Evolutionary conservation across 257 asterid species (phyloP), one percentile per base, ranked within the genome.

Genomic region (Solanum dulcamara): DNA sequence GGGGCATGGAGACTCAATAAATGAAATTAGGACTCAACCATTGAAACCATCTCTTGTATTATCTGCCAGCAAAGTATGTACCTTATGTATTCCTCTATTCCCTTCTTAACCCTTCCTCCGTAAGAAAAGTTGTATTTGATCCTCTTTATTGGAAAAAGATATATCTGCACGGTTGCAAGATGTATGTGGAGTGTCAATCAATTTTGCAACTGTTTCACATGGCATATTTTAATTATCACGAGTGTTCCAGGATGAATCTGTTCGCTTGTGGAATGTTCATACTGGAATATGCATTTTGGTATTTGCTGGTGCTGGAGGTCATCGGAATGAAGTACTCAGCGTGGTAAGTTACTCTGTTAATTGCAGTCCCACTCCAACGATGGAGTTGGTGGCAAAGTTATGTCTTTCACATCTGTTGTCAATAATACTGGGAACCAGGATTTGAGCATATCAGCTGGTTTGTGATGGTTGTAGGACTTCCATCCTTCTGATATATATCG

Each of bases 271-370:
- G 99, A 96, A 96, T 89, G 93, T 97, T 81, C 97, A 96, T 82
- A 96, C 99, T 6, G 99, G 99, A 85, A 92, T 96, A 89, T 96
- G 99, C 93, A 96, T 96, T 88, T 92, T 97, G 92, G 90, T 97
- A 81, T 97, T 95, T 95, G 98, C 99, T 89, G 99, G 99, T 84
- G 97, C 99, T 81, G 99, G 99, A 68, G 99, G 99, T 86, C 99
- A 97, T 88, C 98, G 98, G 70, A 97, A 97, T 93, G 99, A 97
- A 91, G 98, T 97, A 68, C 97, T 97, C 81, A 97, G 99, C 87
- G 98, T 97, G 95, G 99, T 97, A 92, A 15, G 90, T 86, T 82
- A n/a, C 53, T 68, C 38, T 68, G 26, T 18, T 7, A 33, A 18
- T 37, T 79, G 40, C 42, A 46, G 44, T 46, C 24, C 64, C 64